Percentiles rank a stretch among this genome's conserved stretches.
These are phyloP conservation scores for Agroathelia rolfsii DNA, from an alignment of 1,284 basidiomycete species.

Conservation along the genomic window DNA sequence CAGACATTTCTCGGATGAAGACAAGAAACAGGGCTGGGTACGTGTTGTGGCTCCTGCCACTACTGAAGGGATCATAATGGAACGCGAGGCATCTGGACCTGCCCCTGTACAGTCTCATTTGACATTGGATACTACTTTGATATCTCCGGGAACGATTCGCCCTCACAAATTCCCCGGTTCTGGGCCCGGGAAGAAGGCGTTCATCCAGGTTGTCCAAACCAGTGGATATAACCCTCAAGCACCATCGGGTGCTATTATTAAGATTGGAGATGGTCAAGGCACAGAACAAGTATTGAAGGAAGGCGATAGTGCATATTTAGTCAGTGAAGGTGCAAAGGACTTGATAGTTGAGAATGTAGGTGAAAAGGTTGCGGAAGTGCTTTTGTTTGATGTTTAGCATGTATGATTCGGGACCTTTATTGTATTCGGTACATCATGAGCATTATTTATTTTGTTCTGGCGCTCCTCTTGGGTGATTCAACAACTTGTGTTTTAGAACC, in stretches of 20 bases:
- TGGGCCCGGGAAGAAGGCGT: conserved; percentile 34
- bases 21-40: conserved; percentile 65
- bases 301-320: conserved; percentile 68
- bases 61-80: conserved; percentile 40
- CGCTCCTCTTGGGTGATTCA: too few species aligned
- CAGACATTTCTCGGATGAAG: conserved; percentile 71
- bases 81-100: conserved; percentile 62
- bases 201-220: conserved; percentile 66
- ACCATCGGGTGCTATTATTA: conserved; percentile 40
- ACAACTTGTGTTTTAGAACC: too few species aligned
- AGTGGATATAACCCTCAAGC: conserved; percentile 60
- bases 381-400: conserved; percentile 80
- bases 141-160: conserved; percentile 45
- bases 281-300: conserved; percentile 39
- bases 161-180: conserved; percentile 36
- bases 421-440: too few species aligned
- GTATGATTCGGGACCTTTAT: too few species aligned
- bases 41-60: conserved; percentile 64
- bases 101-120: conserved; percentile 62
- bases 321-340: conserved; percentile 31
- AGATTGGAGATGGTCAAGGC: conserved; percentile 30
- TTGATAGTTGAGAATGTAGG: conserved; percentile 53
- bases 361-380: conserved; percentile 49
- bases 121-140: conserved; percentile 56
- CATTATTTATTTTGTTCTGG: too few species aligned